Conservation (phyloP, 345 rosid species). For the Psidium guajava region DNA sequence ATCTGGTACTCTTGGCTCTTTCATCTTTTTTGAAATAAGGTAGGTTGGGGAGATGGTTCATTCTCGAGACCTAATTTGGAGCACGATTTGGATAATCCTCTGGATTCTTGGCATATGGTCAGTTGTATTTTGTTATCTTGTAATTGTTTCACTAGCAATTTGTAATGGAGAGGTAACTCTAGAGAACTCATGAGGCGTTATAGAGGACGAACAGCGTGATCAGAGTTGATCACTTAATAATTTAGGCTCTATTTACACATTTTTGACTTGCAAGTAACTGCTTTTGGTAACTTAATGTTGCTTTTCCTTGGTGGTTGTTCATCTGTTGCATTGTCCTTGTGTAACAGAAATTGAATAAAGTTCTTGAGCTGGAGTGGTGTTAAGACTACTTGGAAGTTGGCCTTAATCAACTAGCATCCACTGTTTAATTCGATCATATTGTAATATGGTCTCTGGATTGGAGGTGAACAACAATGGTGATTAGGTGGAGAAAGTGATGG, state of each 20-base stretch:
- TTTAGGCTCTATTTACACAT: neutral
- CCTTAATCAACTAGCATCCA: neutral
- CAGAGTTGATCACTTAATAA: neutral
- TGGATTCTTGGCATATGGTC: neutral
- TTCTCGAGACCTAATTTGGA: neutral
- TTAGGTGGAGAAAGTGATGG: neutral
- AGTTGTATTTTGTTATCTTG: neutral
- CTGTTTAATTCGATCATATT: neutral
- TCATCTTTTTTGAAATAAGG: neutral
- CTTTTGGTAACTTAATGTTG: neutral
- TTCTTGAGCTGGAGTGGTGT: neutral
- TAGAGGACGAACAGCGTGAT: neutral
- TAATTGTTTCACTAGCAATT: neutral
- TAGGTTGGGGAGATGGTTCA: neutral
- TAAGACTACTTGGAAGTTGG: neutral
- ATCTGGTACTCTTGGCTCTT: neutral
- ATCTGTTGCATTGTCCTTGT: neutral
- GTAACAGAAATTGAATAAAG: neutral
- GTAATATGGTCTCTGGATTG: neutral
- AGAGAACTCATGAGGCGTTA: neutral
- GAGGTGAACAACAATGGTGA: neutral
- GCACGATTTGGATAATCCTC: neutral
- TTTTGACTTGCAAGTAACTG: neutral
- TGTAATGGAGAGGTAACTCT: neutral
- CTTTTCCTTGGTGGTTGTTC: neutral